Base-by-base conservation (phyloP, 139 green algal species). In the Mesostigma viride region DNA sequence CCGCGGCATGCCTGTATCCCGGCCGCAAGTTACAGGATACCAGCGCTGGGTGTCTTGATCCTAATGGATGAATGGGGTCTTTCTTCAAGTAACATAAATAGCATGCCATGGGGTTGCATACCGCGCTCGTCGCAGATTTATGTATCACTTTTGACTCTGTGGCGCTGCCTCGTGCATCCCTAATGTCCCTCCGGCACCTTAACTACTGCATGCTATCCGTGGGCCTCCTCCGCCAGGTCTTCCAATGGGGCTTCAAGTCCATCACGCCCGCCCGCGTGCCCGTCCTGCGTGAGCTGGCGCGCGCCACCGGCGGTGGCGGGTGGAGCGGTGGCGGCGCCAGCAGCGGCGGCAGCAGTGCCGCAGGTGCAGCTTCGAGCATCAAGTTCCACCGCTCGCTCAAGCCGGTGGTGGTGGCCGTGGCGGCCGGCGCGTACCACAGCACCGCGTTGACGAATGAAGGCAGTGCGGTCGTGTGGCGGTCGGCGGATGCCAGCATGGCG, bases 391-490 rank as follows among this genome's bases (percentile, higher is more conserved):
- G 56, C 11, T 22, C 35, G 40, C 51, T 62, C 20, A 64, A 68
- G 20, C 34, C 66, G 35, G 78, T 81, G 1, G 76, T 89, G 20
- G 69, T 86, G 20, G 58, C 63, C 1, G 75, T 95, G 26, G 88
- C 91, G 20, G 90, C 89, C 0, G 87, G 86, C 58, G 88, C 91
- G 72, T 84, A 85, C 59, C 90, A 97, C 80, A 89, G 79, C 17
- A 89, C 86, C 0, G 83, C 80, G 0, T 58, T 96, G 3, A 85
- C 75, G 0, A 67, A 78, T 0, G 63, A 34, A 6, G 91, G 91
- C 0, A 76, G 84, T 14, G 72, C 91, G 14, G 94, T 81, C 76
- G 89, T 79, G 1, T 97, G 89, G 88, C 86, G 88, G 51, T 31
- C 40, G 40, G 8, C 40, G 40, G 40, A 51, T 51, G 51, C n/a